A percentile compares a stretch with the other conserved stretches of the same genome.
Conservation (phyloP, 768 basidiomycete species). For the Pleurotus djamor region DNA sequence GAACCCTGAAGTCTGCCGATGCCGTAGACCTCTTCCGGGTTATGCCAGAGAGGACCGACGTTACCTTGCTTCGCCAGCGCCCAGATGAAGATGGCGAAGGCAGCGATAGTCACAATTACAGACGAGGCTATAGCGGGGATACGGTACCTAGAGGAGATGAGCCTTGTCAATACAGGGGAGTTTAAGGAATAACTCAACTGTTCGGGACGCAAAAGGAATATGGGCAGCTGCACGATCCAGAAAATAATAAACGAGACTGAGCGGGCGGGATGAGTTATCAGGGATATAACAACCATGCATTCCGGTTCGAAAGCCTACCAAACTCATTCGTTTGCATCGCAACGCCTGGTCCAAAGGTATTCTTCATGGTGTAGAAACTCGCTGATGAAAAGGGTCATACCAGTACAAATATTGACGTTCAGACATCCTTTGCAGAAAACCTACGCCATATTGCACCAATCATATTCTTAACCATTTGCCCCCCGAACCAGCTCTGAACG, state of each 20-base stretch:
- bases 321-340: conserved; percentile 30
- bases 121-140: conserved; percentile 22
- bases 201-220: conserved; percentile 25
- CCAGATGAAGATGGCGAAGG: conserved; percentile 25
- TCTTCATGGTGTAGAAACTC: conserved; percentile 26
- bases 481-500: conserved; percentile 27
- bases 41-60: conserved; percentile 22
- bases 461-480: conserved; percentile 27
- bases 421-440: conserved; percentile 5
- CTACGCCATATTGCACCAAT: conserved; percentile 29
- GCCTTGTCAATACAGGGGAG: neutral
- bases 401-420: no score
- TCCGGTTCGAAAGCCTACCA: conserved; percentile 11
- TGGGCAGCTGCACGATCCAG: conserved; percentile 21
- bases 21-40: conserved; percentile 23
- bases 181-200: conserved; percentile 12
- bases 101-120: conserved; percentile 20
- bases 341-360: conserved; percentile 18
- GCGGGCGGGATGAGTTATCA: no score
- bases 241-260: conserved; percentile 26
- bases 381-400: no score
- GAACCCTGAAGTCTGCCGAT: conserved; percentile 18
- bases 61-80: conserved; percentile 25
- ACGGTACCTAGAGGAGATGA: conserved; percentile 14
- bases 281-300: no score